phyloP scores from a whole-genome alignment of 2,329 filamentous ascomycete genomes.

The Torrubiellomyces zombiae region DNA sequence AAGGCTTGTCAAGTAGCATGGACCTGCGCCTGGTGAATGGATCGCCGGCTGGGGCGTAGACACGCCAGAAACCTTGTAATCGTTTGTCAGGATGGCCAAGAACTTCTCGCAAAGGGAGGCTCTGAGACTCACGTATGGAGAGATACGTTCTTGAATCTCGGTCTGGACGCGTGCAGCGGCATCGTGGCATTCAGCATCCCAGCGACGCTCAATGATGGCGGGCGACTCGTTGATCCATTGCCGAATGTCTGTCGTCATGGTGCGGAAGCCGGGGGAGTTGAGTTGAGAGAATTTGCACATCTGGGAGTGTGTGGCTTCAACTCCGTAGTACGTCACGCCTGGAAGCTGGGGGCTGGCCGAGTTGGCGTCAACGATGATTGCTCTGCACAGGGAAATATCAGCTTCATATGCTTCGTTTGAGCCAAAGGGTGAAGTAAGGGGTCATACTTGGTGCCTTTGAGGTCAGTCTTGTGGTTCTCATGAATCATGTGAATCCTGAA shows the following conservation, averaged over 20 bases:
- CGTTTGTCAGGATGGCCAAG: neutral
- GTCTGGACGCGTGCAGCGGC: slow-evolving; percentile 23
- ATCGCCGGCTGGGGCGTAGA: too few relatives aligned
- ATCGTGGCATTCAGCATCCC: slow-evolving; percentile 43
- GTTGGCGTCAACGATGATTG: slow-evolving; percentile 50
- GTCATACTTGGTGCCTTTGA: slow-evolving; percentile 42
- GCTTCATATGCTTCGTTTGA: too few relatives aligned
- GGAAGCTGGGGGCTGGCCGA: slow-evolving; percentile 55
- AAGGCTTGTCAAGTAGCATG: too few relatives aligned
- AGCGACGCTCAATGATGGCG: slow-evolving; percentile 35
- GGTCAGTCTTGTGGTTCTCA: slow-evolving; percentile 54
- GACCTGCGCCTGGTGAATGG: too few relatives aligned
- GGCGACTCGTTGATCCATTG: slow-evolving; percentile 39
- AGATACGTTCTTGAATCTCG: slow-evolving; percentile 28
- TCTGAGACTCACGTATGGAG: slow-evolving; percentile 8
- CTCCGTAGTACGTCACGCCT: slow-evolving; percentile 57
- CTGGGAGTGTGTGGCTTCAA: slow-evolving; percentile 52
- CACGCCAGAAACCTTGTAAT: too few relatives aligned
- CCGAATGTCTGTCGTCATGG: slow-evolving; percentile 28
- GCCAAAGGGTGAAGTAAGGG: too few relatives aligned
- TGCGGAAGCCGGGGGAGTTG: slow-evolving; percentile 47
- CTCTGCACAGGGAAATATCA: slow-evolving; percentile 9
- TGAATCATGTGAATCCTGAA: slow-evolving; percentile 65
- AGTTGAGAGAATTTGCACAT: slow-evolving; percentile 58
- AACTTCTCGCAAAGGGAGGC: slow-evolving; percentile 1